phyloP scores from a whole-genome alignment of 2,329 filamentous ascomycete genomes.

The Paecilomyces dactylethromorphus region DNA sequence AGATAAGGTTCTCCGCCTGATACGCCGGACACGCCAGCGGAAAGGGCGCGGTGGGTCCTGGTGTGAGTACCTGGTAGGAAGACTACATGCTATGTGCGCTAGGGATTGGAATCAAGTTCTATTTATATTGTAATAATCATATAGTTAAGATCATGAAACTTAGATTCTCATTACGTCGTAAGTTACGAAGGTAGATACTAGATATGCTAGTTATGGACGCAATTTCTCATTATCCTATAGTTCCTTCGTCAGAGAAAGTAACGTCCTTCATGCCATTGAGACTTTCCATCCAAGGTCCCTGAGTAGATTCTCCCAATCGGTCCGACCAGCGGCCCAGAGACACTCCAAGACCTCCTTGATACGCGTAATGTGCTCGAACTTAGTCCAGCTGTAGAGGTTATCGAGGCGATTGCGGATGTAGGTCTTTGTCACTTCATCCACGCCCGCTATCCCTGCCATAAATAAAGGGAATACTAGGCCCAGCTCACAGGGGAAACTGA shows the following conservation, averaged over 20 bases:
- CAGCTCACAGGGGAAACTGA: conserved; percentile 5
- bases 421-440: background rate
- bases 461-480: conserved; percentile 7
- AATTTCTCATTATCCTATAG: background rate
- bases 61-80: too few species aligned
- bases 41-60: too few species aligned
- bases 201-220: background rate
- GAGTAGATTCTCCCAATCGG: conserved; percentile 8
- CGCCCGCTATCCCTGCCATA: conserved; percentile 4
- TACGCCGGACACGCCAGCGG: too few species aligned
- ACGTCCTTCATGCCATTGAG: conserved; percentile 5
- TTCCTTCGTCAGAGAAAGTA: background rate
- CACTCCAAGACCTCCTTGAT: conserved; percentile 4
- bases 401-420: conserved; percentile 5
- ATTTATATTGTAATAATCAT: background rate
- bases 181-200: background rate
- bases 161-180: background rate
- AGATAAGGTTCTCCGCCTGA: too few species aligned
- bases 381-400: conserved; percentile 6
- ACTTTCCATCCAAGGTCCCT: conserved; percentile 5
- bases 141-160: background rate
- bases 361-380: conserved; percentile 5
- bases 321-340: conserved; percentile 6
- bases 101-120: background rate
- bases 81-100: too few species aligned